phyloP scores from a whole-genome alignment of 2,329 filamentous ascomycete species.

The Colletotrichum simmondsii region DNA sequence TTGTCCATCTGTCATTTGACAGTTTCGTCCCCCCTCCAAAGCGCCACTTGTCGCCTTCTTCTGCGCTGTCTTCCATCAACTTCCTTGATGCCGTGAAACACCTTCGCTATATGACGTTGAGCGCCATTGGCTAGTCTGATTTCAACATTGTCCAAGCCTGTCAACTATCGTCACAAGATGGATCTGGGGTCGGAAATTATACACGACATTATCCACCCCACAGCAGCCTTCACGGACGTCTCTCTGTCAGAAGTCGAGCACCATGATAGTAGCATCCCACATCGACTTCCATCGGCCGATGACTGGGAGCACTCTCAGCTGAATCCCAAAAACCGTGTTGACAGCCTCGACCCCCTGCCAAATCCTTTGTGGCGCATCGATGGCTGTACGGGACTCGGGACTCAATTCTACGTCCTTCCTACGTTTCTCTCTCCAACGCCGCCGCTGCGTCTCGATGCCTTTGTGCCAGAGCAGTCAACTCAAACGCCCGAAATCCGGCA shows the following conservation, averaged over 20 bases:
- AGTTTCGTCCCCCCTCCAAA: slow-evolving; percentile 8
- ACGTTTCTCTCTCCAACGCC: slow-evolving; percentile 57
- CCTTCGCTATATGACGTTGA: slow-evolving; percentile 11
- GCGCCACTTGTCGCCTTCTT: slow-evolving; percentile 10
- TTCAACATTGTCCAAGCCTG: slow-evolving; percentile 28
- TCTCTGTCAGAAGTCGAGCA: not conserved
- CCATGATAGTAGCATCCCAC: not conserved
- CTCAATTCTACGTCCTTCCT: slow-evolving; percentile 67
- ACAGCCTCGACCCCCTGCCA: slow-evolving; percentile 59
- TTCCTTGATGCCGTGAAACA: slow-evolving; percentile 23
- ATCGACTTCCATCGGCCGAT: slow-evolving; percentile 1
- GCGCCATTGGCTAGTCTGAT: slow-evolving; percentile 12
- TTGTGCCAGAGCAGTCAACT: slow-evolving; percentile 62
- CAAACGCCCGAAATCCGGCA: slow-evolving; percentile 53
- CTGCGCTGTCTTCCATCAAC: slow-evolving; percentile 1
- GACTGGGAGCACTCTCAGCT: slow-evolving; percentile 61
- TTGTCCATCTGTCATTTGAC: slow-evolving; percentile 6
- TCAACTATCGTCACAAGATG: slow-evolving; percentile 50
- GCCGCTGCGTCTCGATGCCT: slow-evolving; percentile 68
- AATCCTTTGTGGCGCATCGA: slow-evolving; percentile 68
- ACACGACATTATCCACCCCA: slow-evolving; percentile 67
- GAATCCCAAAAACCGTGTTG: slow-evolving; percentile 71
- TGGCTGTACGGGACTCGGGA: slow-evolving; percentile 66
- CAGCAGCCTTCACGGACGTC: slow-evolving; percentile 57
- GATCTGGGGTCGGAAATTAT: slow-evolving; percentile 64